These are phyloP conservation scores for Leucogyrophana mollusca DNA, from an alignment of 768 basidiomycete genomes.

Conservation along the genomic window DNA sequence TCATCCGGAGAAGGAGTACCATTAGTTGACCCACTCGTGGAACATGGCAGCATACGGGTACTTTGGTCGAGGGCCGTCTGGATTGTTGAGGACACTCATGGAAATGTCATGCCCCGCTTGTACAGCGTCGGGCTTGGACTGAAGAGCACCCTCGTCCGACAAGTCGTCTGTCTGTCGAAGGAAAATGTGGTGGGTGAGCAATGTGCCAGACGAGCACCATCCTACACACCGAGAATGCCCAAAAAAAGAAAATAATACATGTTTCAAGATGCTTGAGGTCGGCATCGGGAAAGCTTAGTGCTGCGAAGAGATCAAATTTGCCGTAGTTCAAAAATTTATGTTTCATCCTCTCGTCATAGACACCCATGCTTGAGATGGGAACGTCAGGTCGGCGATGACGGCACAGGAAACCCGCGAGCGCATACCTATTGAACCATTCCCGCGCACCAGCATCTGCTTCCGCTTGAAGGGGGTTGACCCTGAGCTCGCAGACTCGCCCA, in stretches of 20 bases:
- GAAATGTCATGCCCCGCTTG: slow-evolving; percentile 33
- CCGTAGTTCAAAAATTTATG: slow-evolving; percentile 35
- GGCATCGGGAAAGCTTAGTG: slow-evolving; percentile 37
- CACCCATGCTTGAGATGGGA: slow-evolving; percentile 19
- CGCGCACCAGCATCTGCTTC: slow-evolving; percentile 32
- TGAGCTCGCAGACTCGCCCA: slow-evolving; percentile 34
- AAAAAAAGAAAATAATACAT: slow-evolving; percentile 37
- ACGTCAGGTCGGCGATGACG: neutral
- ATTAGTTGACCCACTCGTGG: slow-evolving; percentile 29
- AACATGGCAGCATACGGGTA: slow-evolving; percentile 39
- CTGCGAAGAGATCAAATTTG: slow-evolving; percentile 38
- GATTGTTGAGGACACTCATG: slow-evolving; percentile 24
- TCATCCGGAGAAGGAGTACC: slow-evolving; percentile 11
- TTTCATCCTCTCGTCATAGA: slow-evolving; percentile 35
- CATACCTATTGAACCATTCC: slow-evolving; percentile 33
- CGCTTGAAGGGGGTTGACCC: slow-evolving; percentile 30
- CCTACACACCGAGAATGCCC: slow-evolving; percentile 34
- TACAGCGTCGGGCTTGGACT: slow-evolving; percentile 33
- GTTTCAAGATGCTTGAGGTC: slow-evolving; percentile 33
- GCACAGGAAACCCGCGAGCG: neutral
- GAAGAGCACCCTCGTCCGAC: slow-evolving; percentile 34
- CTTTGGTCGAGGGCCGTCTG: slow-evolving; percentile 25
- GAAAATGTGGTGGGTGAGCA: slow-evolving; percentile 3
- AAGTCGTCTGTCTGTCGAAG: slow-evolving; percentile 32
- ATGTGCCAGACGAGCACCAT: neutral